Evolutionary conservation across 148 eudicot genomes (phyloP), one percentile per base, ranked within the genome.

Genomic region (Camellia granthamiana): DNA sequence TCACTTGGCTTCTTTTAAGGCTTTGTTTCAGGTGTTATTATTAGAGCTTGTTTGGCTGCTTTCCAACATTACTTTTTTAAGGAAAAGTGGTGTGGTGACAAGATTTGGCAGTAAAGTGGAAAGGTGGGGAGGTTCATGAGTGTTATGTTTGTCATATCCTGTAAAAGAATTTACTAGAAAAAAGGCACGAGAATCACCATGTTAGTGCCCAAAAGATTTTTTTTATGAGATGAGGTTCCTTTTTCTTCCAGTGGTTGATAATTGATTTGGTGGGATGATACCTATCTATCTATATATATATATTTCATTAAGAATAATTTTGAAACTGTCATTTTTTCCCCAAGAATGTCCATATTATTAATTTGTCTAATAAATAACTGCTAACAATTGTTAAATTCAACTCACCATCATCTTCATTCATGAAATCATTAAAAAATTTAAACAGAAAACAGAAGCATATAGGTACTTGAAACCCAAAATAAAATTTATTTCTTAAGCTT

Each of bases 131-230:
- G 52, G 52, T 49, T 49, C 52, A 49, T 55, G 65, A 13, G 69
- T 44, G 79, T 14, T 43, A 18, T 60, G 66, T 44, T 6, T 61
- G 69, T 76, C 68, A 76, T 21, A 41, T 76, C 78, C 43, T 76
- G 41, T 21, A 21, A 76, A 76, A 75, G 66, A 76, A 76, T 43
- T 76, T 10, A 30, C 3, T 63, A 23, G 38, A 51, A 54, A 78
- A 21, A 51, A 18, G 75, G 75, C 81, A 79, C 81, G 69, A 69
- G 75, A 54, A 65, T 51, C 74, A 70, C 81, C 44, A 69, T 49
- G 68, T 55, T 12, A 69, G 15, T 72, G 56, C 38, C 23, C 18
- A 59, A 62, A 62, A 58, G 71, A 68, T 68, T 3, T 42, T 68
- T 3, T 42, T 42, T 42, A 3, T 49, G 38, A 14, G 52, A 30